Conservation (phyloP, 768 basidiomycete species). For the Roridomyces roridus region DNA sequence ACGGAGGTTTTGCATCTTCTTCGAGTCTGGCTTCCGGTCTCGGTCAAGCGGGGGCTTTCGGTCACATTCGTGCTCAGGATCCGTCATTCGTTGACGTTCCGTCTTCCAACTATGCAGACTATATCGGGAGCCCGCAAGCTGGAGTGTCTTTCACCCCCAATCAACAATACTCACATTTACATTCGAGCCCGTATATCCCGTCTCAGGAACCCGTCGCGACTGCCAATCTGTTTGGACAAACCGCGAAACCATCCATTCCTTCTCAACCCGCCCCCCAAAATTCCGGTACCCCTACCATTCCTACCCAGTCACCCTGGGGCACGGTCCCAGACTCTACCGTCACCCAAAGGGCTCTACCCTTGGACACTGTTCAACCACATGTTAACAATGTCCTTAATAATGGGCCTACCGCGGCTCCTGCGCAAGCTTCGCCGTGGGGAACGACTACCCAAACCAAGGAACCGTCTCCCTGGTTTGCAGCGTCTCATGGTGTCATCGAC, state of each 20-base stretch:
- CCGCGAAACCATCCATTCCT: conserved; percentile 21
- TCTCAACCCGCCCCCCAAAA: conserved; percentile 21
- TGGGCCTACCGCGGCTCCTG: conserved; percentile 26
- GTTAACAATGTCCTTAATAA: conserved; percentile 39
- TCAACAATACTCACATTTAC: conserved; percentile 25
- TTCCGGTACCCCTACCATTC: conserved; percentile 23
- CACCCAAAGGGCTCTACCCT: conserved; percentile 44
- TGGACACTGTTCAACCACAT: conserved; percentile 51
- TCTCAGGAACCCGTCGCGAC: conserved; percentile 10
- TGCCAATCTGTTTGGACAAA: conserved; percentile 13
- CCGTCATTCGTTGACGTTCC: conserved; percentile 5
- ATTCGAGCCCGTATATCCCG: conserved; percentile 15
- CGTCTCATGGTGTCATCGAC: conserved; percentile 51
- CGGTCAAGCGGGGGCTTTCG: conserved; percentile 17
- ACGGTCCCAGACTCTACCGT: conserved; percentile 31
- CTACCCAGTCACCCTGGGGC: conserved; percentile 45
- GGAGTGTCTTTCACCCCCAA: conserved; percentile 13
- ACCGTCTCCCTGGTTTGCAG: conserved; percentile 61
- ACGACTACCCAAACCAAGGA: conserved; percentile 40
- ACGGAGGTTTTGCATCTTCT: conserved; percentile 13
- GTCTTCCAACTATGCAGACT: conserved; percentile 14
- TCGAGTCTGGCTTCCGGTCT: conserved; percentile 5
- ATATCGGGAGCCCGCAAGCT: conserved; percentile 7
- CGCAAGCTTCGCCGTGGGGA: conserved; percentile 46
- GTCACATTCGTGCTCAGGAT: conserved; percentile 14